A percentile compares a stretch with the other conserved stretches of the same genome.
phyloP scores from a whole-genome alignment of 2,329 filamentous ascomycete genomes.

The Cladosporium sp. region DNA sequence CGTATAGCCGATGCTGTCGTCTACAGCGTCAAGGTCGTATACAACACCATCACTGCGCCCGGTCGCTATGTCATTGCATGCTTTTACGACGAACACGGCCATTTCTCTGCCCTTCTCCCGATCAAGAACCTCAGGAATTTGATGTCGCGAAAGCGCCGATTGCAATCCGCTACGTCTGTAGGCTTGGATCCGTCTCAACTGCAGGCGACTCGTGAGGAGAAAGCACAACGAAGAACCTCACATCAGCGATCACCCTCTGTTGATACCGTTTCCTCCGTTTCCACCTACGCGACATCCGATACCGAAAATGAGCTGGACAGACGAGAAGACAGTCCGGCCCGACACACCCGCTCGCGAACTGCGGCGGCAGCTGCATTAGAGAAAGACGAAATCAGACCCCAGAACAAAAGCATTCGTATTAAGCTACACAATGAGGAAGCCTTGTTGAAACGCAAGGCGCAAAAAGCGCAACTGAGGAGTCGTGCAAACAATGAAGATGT shows the following conservation, averaged over 20 bases:
- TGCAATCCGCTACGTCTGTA: slow-evolving; percentile 18
- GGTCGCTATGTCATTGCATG: slow-evolving; percentile 76
- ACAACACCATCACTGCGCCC: slow-evolving; percentile 73
- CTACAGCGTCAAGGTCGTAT: slow-evolving; percentile 69
- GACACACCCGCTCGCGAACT: slow-evolving; percentile 62
- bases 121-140: slow-evolving; percentile 55
- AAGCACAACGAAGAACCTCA: slow-evolving; percentile 27
- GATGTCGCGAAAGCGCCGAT: slow-evolving; percentile 7
- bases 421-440: slow-evolving; percentile 78
- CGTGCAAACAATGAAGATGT: slow-evolving; percentile 31
- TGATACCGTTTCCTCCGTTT: slow-evolving; percentile 36
- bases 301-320: slow-evolving; percentile 56
- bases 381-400: slow-evolving; percentile 54
- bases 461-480: slow-evolving; percentile 44
- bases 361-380: slow-evolving; percentile 47
- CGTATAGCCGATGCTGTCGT: slow-evolving; percentile 68
- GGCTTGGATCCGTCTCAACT: slow-evolving; percentile 28
- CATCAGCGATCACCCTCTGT: slow-evolving; percentile 37
- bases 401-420: slow-evolving; percentile 80
- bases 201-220: slow-evolving; percentile 30
- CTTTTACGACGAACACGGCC: slow-evolving; percentile 75
- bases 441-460: slow-evolving; percentile 57
- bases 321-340: slow-evolving; percentile 39
- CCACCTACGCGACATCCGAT: slow-evolving; percentile 62
- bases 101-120: slow-evolving; percentile 72